phyloP scores from a whole-genome alignment of 2,329 filamentous ascomycete species.

The Fusarium multiceps region DNA sequence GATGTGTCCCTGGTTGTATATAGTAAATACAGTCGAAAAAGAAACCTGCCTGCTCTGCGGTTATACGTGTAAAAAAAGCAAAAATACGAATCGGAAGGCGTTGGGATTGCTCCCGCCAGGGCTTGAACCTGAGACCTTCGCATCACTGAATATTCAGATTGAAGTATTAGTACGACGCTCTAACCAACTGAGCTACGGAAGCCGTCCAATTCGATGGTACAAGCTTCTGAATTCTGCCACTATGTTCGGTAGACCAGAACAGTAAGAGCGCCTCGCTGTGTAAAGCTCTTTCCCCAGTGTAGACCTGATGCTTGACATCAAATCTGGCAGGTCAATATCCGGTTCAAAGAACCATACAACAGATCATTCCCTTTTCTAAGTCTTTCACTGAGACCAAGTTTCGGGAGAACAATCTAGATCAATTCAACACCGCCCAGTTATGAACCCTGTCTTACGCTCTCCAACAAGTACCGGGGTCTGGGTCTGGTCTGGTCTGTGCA shows the following conservation, averaged over 20 bases:
- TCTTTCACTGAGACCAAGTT: background rate
- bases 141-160: conserved; percentile 21
- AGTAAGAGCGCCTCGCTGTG: background rate
- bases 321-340: background rate
- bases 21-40: background rate
- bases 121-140: conserved; percentile 30
- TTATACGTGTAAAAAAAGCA: background rate
- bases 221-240: rapidly evolving
- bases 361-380: background rate
- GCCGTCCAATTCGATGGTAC: conserved; percentile 11
- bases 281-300: background rate
- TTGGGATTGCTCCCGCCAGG: conserved; percentile 26
- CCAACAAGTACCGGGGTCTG: conserved; percentile 9
- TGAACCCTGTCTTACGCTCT: conserved; percentile 4
- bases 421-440: conserved; percentile 13
- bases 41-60: background rate
- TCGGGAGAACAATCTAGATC: conserved; percentile 26
- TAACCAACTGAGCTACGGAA: conserved; percentile 31
- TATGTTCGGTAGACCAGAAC: rapidly evolving
- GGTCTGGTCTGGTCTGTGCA: conserved; percentile 27
- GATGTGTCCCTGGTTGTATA: background rate
- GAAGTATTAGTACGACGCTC: conserved; percentile 30
- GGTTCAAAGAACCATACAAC: background rate
- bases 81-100: conserved; percentile 7
- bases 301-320: background rate